A percentile compares a stretch with the other conserved stretches of the same genome.
Evolutionary conservation across 2,329 filamentous ascomycete species (phyloP).

Genomic region (Colletotrichum ledebouriae): DNA sequence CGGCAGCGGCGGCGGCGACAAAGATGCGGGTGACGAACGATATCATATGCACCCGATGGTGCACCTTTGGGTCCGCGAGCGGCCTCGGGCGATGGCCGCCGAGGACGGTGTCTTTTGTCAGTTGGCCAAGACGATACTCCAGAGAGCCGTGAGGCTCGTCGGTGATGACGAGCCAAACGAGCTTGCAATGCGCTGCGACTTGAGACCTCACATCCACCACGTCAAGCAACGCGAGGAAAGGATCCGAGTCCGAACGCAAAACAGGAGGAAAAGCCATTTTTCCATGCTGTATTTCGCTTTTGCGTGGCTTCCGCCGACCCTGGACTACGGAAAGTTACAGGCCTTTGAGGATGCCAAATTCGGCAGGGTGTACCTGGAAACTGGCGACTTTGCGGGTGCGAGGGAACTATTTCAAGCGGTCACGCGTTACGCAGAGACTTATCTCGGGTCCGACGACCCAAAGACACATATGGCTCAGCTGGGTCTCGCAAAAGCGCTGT

Average conservation of each 20-base stretch:
- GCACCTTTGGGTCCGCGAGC: not conserved
- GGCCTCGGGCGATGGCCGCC: not conserved
- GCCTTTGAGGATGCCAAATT: conserved; percentile 11
- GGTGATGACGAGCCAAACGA: not conserved
- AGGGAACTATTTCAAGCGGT: not conserved
- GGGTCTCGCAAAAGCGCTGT: not conserved
- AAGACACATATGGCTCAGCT: not conserved
- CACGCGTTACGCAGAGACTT: not conserved
- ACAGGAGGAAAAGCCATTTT: not conserved
- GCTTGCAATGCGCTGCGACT: not conserved
- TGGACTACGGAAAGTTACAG: not conserved
- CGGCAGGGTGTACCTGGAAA: conserved; percentile 13
- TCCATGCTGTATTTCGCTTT: not conserved
- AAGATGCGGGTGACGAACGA: not conserved
- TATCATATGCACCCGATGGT: not conserved
- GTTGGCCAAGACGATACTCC: not conserved
- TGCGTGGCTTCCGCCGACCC: not conserved
- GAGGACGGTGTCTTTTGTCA: not conserved
- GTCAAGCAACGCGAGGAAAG: not conserved
- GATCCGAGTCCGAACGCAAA: not conserved
- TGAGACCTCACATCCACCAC: not conserved
- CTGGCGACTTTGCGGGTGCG: not conserved
- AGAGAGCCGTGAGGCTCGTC: not conserved
- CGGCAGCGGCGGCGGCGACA: not conserved
- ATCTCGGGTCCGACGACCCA: not conserved